Evolutionary conservation across 2,329 filamentous ascomycete genomes (phyloP).

Genomic region (Monosporascus sp.): DNA sequence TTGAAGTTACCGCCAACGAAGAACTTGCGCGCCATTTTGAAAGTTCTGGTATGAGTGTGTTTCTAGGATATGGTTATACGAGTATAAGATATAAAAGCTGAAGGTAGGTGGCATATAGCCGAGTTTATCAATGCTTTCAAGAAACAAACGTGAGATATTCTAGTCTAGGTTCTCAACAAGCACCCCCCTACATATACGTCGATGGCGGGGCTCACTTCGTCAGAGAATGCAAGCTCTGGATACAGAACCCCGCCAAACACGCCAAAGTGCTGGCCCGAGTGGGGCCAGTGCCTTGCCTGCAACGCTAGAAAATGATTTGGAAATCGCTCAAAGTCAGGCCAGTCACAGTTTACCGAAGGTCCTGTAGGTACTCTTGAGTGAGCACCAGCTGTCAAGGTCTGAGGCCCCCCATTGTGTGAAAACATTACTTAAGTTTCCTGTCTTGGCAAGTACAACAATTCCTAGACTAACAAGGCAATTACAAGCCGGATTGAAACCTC

Average conservation of each 20-base stretch:
- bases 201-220: not conserved
- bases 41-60: conserved; percentile 19
- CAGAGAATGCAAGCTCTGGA: not conserved
- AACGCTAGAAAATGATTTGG: not conserved
- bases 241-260: not conserved
- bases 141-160: not conserved
- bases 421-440: not conserved
- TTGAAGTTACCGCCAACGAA: conserved; percentile 99
- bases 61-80: not conserved
- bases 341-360: no score
- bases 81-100: not conserved
- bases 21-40: conserved; percentile 89
- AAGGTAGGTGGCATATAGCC: no score
- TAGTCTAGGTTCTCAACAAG: not conserved
- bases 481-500: not conserved
- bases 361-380: no score
- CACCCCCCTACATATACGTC: not conserved
- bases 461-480: not conserved
- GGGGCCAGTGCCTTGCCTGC: not conserved
- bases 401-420: not conserved
- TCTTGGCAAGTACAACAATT: not conserved
- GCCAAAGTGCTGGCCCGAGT: not conserved
- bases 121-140: not conserved
- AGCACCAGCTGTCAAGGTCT: not conserved
- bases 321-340: not conserved